phyloP scores from a whole-genome alignment of 1,284 basidiomycete genomes.

The Ceratobasidium sp. region DNA sequence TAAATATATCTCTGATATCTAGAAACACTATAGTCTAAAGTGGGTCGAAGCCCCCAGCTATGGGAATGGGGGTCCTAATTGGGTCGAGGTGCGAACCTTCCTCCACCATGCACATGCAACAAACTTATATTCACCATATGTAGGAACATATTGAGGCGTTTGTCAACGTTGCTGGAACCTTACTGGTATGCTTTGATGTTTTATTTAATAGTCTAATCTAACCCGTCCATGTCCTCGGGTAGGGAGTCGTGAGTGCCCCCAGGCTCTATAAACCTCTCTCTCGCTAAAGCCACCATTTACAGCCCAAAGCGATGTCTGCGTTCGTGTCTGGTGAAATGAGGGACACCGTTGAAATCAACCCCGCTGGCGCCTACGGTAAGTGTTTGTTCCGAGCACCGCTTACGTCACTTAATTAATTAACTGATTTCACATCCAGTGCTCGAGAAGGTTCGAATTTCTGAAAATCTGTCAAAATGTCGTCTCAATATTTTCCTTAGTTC shows the following conservation, averaged over 20 bases:
- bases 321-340: conserved; percentile 96
- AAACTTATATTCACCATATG: not conserved
- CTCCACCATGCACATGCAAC: not conserved
- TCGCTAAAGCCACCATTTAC: not conserved
- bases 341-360: conserved; percentile 94
- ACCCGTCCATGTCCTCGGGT: conserved; percentile 41
- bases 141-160: conserved; percentile 85
- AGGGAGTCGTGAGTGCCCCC: conserved; percentile 76
- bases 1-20: not conserved
- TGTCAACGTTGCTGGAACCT: conserved; percentile 88
- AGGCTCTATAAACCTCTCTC: not conserved
- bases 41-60: conserved; percentile 94
- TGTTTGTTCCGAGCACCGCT: conserved; percentile 16
- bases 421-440: conserved; percentile 65
- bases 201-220: not conserved
- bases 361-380: conserved; percentile 83
- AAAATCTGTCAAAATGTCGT: not conserved
- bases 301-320: conserved; percentile 96
- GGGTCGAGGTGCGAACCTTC: conserved; percentile 82
- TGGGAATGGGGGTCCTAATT: conserved; percentile 87
- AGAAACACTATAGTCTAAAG: conserved; percentile 80
- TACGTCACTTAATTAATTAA: conserved; percentile 5
- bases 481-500: conserved; percentile 61
- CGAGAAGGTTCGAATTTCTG: conserved; percentile 62
- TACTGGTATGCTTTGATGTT: conserved; percentile 70